Percentiles rank a stretch among this genome's conserved stretches.
These are phyloP conservation scores for Babesia gibsoni DNA, from an alignment of 169 alveolate genomes.

Conservation along the genomic window DNA sequence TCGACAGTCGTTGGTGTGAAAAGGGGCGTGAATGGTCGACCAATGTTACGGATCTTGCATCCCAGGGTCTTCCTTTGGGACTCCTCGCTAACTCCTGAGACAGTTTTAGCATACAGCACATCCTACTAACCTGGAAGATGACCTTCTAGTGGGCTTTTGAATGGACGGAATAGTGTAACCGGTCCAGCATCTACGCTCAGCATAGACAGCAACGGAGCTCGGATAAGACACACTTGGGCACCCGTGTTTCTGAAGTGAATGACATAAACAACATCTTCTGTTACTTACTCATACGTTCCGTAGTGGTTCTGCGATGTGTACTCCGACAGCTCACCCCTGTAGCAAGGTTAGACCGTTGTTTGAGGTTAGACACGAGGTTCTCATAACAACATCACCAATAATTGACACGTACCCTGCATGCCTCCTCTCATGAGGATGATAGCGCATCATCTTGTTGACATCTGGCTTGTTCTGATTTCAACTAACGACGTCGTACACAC, in stretches of 20 bases:
- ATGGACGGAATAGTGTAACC: conserved; percentile 69
- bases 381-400: neutral
- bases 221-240: conserved; percentile 64
- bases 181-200: conserved; percentile 76
- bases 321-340: conserved; percentile 4
- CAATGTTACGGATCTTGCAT: conserved; percentile 53
- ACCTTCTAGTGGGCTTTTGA: conserved; percentile 76
- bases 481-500: too few species aligned
- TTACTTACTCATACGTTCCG: neutral
- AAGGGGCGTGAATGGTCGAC: conserved; percentile 33
- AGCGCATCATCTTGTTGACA: conserved; percentile 38
- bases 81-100: conserved; percentile 68
- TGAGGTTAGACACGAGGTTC: neutral
- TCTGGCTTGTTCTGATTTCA: too few species aligned
- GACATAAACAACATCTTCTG: neutral
- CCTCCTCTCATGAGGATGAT: neutral
- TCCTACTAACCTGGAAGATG: conserved; percentile 70
- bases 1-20: conserved; percentile 44
- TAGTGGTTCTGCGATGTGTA: neutral
- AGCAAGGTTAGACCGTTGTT: neutral
- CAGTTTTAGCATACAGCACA: neutral
- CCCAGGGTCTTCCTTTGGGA: conserved; percentile 78
- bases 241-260: conserved; percentile 1
- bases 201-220: conserved; percentile 75
- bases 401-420: neutral